phyloP scores from a whole-genome alignment of 2,329 filamentous ascomycete genomes.

The Tolypocladium ophioglossoides region DNA sequence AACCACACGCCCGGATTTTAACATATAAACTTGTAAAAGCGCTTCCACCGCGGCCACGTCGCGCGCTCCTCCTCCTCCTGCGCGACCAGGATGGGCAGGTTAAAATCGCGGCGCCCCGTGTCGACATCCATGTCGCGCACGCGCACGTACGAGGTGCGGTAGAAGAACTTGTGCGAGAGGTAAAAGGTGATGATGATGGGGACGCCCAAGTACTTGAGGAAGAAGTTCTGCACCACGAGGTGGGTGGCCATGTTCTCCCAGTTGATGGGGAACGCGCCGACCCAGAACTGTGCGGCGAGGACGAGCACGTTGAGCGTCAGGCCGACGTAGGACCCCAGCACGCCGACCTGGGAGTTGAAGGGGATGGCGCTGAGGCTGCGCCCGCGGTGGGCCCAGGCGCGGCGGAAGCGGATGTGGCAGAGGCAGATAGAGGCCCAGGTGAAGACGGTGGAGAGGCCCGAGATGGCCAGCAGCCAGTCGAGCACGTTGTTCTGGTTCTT shows the following conservation, averaged over 20 bases:
- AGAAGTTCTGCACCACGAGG: slow-evolving; percentile 55
- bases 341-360: slow-evolving; percentile 69
- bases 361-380: slow-evolving; percentile 67
- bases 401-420: slow-evolving; percentile 85
- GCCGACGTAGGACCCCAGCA: slow-evolving; percentile 72
- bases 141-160: slow-evolving; percentile 56
- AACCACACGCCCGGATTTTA: slow-evolving; percentile 18
- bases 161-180: slow-evolving; percentile 64
- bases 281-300: slow-evolving; percentile 79
- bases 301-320: slow-evolving; percentile 66
- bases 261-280: slow-evolving; percentile 65
- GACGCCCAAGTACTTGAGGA: slow-evolving; percentile 59
- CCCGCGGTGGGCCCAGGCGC: slow-evolving; percentile 61
- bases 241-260: slow-evolving; percentile 32
- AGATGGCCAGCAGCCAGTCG: slow-evolving; percentile 69
- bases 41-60: slow-evolving; percentile 69
- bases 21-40: slow-evolving; percentile 62
- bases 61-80: slow-evolving; percentile 69
- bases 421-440: slow-evolving; percentile 80
- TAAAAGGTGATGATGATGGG: slow-evolving; percentile 62
- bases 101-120: slow-evolving; percentile 77
- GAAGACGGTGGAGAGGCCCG: slow-evolving; percentile 63
- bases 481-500: slow-evolving; percentile 52
- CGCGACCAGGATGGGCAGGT: slow-evolving; percentile 65
- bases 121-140: slow-evolving; percentile 73